phyloP scores from a whole-genome alignment of 495 filamentous ascomycete species.

The Penicillium paxilli region DNA sequence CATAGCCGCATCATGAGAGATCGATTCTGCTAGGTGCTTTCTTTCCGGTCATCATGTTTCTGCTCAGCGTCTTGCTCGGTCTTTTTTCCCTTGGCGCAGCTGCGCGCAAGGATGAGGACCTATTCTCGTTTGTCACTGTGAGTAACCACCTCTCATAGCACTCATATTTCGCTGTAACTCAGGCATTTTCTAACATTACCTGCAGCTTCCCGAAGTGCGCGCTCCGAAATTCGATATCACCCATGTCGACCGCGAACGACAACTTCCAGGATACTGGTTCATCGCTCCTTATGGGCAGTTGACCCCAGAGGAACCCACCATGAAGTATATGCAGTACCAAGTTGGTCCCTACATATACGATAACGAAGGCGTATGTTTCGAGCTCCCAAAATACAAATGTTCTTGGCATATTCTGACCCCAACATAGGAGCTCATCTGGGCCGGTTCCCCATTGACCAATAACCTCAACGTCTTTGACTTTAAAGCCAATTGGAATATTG shows the following conservation, averaged over 20 bases:
- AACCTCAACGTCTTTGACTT: constrained; percentile 36
- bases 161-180: background rate
- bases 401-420: background rate
- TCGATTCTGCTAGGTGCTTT: background rate
- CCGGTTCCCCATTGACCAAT: constrained; percentile 24
- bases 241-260: constrained; percentile 22
- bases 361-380: constrained; percentile 28
- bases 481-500: constrained; percentile 29
- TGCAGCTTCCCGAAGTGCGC: constrained; percentile 27
- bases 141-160: background rate
- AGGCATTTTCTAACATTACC: background rate
- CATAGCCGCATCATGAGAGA: background rate
- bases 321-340: constrained; percentile 28
- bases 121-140: constrained; percentile 10
- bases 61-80: background rate
- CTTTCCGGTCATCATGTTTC: background rate
- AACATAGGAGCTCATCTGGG: constrained; percentile 34
- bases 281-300: constrained; percentile 29
- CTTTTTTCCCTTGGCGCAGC: background rate
- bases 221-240: constrained; percentile 29
- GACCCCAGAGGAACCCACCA: constrained; percentile 16
- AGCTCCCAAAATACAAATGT: background rate
- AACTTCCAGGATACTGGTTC: constrained; percentile 36
- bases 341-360: constrained; percentile 42
- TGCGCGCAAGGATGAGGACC: constrained; percentile 2